These are phyloP conservation scores for Theobroma cacao DNA, from an alignment of 345 rosid species.

Conservation along the genomic window DNA sequence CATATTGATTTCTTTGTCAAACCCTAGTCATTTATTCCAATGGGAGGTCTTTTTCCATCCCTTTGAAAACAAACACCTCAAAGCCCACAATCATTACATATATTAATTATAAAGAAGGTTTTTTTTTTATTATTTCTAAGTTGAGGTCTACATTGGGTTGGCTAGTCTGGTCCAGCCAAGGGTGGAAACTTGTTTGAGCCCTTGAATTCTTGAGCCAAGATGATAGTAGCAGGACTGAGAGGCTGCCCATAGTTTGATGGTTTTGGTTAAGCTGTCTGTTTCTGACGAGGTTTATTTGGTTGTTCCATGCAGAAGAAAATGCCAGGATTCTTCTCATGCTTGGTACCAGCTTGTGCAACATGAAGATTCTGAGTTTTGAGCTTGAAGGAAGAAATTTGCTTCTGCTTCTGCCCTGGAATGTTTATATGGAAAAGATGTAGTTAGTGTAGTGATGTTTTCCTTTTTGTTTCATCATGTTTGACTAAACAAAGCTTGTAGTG, in stretches of 20 bases:
- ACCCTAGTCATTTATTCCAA: neutral
- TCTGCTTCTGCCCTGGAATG: neutral
- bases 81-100: neutral
- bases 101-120: neutral
- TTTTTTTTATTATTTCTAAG: neutral
- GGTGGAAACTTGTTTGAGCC: neutral
- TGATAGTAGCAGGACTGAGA: no score
- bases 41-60: neutral
- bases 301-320: slow-evolving; percentile 54
- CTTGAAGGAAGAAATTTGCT: neutral
- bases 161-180: no score
- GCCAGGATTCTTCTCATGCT: slow-evolving; percentile 66
- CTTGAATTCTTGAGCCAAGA: neutral
- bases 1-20: neutral
- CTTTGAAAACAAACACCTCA: neutral
- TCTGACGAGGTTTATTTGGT: neutral
- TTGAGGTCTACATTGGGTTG: neutral
- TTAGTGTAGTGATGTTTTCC: neutral
- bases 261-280: neutral
- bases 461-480: neutral
- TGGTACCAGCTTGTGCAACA: slow-evolving; percentile 62
- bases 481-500: neutral
- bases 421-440: neutral
- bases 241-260: neutral
- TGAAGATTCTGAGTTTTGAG: slow-evolving; percentile 15